Evolutionary conservation across 176 grass and related monocot species (phyloP), one percentile per base, ranked within the genome.

Genomic region (Cenchrus purpureus): DNA sequence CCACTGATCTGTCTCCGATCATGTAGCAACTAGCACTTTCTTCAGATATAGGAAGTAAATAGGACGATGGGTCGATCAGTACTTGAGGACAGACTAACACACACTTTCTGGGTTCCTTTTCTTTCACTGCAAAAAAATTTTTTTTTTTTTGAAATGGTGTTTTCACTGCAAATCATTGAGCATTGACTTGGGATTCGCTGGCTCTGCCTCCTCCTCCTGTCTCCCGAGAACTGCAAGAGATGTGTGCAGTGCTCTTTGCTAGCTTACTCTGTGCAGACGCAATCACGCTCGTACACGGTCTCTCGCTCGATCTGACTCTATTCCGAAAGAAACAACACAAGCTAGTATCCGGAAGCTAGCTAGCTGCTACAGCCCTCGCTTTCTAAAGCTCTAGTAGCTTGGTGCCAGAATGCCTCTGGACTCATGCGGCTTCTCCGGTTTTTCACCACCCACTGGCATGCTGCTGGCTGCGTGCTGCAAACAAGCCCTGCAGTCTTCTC

Each of bases 231-330:
- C 89, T 76, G 70, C 54, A 76, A 77, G 76, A 81, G 63, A 32
- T 57, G 34, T 34, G 54, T 78, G 45, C 80, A 78, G 80, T 88
- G 22, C 45, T 64, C 10, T 64, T 79, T 56, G 15, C 80, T 87
- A 87, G 85, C 89, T 87, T 84, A 81, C 76, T 91, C 69, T 87
- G 44, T 62, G 29, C 84, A 83, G 68, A 43, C 84, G 32, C 67
- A 79, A 56, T 29, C 15, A 11, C 42, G 71, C 73, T 52, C 79
- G 71, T 76, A 61, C 82, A 80, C 43, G 78, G 73, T 42, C 51
- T 69, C 80, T 40, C 67, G 56, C 87, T 46, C 44, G 34, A 16
- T 42, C 19, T 8, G 0, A 6, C 17, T 20, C 76, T 14, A 16
- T 45, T 50, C 51, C 37, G 57, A 74, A 80, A 37, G 82, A 77